phyloP scores from a whole-genome alignment of 1,139 yeast species.

The Saccharomycopsis phalli region DNA sequence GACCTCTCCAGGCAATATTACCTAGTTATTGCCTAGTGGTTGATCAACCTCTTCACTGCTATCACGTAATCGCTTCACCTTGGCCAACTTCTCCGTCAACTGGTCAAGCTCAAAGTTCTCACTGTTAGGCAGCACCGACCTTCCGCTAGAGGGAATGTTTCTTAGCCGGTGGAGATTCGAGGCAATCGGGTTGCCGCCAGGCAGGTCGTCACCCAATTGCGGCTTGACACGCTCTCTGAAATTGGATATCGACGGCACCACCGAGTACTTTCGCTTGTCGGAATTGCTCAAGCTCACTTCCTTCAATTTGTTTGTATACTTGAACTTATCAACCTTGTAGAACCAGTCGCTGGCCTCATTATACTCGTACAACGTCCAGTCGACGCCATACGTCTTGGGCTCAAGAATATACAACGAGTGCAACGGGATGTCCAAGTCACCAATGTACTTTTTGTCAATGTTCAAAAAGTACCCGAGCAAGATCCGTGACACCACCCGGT shows the following conservation, averaged over 20 bases:
- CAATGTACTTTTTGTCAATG: conserved; percentile 70
- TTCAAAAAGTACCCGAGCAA: conserved; percentile 84
- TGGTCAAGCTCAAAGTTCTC: conserved; percentile 3
- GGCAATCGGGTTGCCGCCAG: not conserved
- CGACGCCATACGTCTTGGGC: conserved; percentile 91
- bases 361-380: conserved; percentile 82
- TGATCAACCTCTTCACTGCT: too few relatives aligned
- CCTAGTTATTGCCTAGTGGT: too few relatives aligned
- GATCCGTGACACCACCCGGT: conserved; percentile 84
- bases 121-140: not conserved
- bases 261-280: conserved; percentile 17
- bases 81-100: conserved; percentile 8
- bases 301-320: conserved; percentile 17
- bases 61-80: conserved; percentile 1
- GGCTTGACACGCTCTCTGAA: not conserved
- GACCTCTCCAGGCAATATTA: too few relatives aligned
- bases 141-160: conserved; percentile 4
- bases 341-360: conserved; percentile 50
- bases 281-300: conserved; percentile 13
- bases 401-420: conserved; percentile 85
- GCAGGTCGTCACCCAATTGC: not conserved
- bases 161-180: conserved; percentile 7
- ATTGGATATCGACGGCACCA: conserved; percentile 17
- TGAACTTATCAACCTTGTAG: conserved; percentile 18
- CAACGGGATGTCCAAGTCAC: conserved; percentile 85